These are phyloP conservation scores for Hypoxylon sp. DNA, from an alignment of 2,329 filamentous ascomycete species.

Conservation along the genomic window DNA sequence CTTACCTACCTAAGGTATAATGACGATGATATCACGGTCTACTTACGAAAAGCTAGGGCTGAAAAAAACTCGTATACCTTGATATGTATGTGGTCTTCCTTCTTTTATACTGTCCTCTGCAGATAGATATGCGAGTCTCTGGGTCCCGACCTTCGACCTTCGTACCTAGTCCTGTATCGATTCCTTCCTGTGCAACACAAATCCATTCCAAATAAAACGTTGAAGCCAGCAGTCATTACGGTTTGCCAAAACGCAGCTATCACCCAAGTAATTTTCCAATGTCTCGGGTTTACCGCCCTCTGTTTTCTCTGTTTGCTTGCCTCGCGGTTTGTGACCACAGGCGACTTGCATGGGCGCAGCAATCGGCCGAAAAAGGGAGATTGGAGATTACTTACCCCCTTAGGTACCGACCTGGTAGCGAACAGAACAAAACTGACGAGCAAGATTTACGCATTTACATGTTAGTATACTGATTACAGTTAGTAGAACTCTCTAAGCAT, in stretches of 20 bases:
- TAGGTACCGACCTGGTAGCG: no score
- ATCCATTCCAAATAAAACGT: not conserved
- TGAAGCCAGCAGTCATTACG: constrained; percentile 24
- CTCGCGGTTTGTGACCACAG: constrained; percentile 24
- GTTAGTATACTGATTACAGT: constrained; percentile 6
- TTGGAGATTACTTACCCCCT: no score
- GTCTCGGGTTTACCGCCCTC: constrained; percentile 25
- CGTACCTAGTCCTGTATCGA: not conserved
- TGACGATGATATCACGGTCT: no score
- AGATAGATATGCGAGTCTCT: no score
- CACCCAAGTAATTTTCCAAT: constrained; percentile 30
- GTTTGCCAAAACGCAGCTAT: constrained; percentile 18
- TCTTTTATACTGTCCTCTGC: no score
- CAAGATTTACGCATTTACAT: constrained; percentile 1
- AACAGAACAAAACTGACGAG: no score
- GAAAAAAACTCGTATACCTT: no score
- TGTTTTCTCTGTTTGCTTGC: constrained; percentile 27
- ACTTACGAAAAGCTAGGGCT: no score
- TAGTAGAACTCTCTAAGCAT: not conserved
- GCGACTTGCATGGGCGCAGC: constrained; percentile 31
- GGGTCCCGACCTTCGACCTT: no score
- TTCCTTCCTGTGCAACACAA: not conserved
- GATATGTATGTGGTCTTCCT: no score
- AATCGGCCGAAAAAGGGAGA: constrained; percentile 31
- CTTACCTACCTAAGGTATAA: no score